These are phyloP conservation scores for Chimonanthus praecox DNA, from an alignment of 164 flowering plant genomes.

Conservation along the genomic window DNA sequence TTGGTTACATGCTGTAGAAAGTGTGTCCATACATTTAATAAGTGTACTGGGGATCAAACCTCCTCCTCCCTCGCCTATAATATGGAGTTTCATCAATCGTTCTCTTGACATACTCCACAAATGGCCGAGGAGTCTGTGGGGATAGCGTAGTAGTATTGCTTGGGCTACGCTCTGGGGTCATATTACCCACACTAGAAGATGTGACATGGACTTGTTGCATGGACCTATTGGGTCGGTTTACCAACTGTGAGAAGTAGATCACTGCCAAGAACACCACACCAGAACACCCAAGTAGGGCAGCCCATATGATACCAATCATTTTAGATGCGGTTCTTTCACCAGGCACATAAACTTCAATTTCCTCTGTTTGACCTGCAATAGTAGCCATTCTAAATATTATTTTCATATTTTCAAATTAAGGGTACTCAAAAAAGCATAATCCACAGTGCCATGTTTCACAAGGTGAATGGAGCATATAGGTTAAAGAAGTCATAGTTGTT, in stretches of 20 bases:
- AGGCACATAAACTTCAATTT: slow-evolving; percentile 53
- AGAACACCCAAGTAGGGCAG: slow-evolving; percentile 18
- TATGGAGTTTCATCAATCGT: slow-evolving; percentile 95
- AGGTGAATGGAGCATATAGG: background rate
- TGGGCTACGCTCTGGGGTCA: slow-evolving; percentile 44
- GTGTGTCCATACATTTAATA: slow-evolving; percentile 27
- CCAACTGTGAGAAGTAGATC: slow-evolving; percentile 17
- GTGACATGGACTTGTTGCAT: slow-evolving; percentile 23
- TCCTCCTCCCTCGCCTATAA: slow-evolving; percentile 57
- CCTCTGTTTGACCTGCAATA: slow-evolving; percentile 63
- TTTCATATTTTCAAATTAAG: no score
- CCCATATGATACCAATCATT: slow-evolving; percentile 21
- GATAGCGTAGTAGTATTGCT: slow-evolving; percentile 31
- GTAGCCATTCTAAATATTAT: background rate
- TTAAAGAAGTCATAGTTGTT: background rate
- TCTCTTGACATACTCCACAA: slow-evolving; percentile 74
- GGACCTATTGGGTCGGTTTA: slow-evolving; percentile 29
- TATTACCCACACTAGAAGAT: slow-evolving; percentile 29
- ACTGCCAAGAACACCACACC: slow-evolving; percentile 23
- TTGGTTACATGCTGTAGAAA: background rate
- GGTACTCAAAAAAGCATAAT: no score
- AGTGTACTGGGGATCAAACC: slow-evolving; percentile 73
- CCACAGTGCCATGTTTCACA: background rate
- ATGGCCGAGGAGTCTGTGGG: slow-evolving; percentile 82
- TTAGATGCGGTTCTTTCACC: slow-evolving; percentile 19